Conservation (phyloP, 2,329 filamentous ascomycete species). For the Colletotrichum sp. region DNA sequence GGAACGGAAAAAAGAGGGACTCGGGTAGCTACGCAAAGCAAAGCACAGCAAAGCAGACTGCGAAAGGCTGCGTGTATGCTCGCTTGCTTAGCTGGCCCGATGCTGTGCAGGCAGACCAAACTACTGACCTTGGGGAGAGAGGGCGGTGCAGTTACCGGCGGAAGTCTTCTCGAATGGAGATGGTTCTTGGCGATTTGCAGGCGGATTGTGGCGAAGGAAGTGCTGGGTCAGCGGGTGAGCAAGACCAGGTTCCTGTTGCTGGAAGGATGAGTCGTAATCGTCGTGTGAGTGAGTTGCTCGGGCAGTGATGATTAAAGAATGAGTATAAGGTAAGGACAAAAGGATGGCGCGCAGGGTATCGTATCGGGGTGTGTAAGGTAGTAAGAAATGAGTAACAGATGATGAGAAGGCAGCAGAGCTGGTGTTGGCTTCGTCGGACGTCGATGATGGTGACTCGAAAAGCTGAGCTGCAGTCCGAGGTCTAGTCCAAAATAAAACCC, state of each 20-base stretch:
- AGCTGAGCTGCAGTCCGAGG: not conserved
- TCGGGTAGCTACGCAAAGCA: not conserved
- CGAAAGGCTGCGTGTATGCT: not conserved
- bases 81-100: not conserved
- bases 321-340: constrained; percentile 10
- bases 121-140: constrained; percentile 11
- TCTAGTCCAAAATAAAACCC: not conserved
- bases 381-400: not conserved
- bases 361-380: not conserved
- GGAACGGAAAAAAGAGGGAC: not conserved
- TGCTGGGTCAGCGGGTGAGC: constrained; percentile 10
- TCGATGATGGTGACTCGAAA: not conserved
- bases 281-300: constrained; percentile 3
- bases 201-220: constrained; percentile 14
- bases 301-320: constrained; percentile 10
- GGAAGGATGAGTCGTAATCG: constrained; percentile 16
- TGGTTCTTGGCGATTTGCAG: constrained; percentile 1
- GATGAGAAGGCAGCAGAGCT: not conserved
- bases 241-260: not conserved
- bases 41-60: not conserved
- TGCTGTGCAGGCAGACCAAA: not conserved
- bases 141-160: constrained; percentile 11
- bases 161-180: not conserved
- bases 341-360: constrained; percentile 8
- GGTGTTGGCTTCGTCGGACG: not conserved